Base-by-base conservation (phyloP, 129 eudicot genomes). In the Lonicera japonica region DNA sequence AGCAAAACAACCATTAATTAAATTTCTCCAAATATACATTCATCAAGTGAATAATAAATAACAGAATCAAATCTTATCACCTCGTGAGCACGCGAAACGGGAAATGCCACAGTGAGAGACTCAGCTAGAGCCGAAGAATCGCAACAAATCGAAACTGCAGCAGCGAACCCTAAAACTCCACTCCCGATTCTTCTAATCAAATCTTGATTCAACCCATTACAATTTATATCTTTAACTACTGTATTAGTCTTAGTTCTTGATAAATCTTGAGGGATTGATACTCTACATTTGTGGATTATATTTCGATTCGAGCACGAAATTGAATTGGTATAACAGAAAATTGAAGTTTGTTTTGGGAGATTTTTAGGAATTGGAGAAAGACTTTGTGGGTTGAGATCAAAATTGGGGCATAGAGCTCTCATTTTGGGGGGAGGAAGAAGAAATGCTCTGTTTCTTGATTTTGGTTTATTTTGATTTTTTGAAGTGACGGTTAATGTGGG, bases 31-130 rank as follows among this genome's bases (percentile, higher is more conserved):
- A n/a, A n/a, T n/a, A n/a, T n/a, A n/a, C n/a, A n/a, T n/a, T n/a
- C n/a, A n/a, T n/a, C n/a, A n/a, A n/a, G n/a, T n/a, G n/a, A n/a
- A 21, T 11, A 56, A 29, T 34, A 1, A 48, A 60, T 16, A 4
- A 50, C 58, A 23, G 15, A 15, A 25, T 17, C 15, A 7, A 64
- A 56, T 57, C n/a, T 16, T 51, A 61, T 47, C 64, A 87, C 98
- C 96, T 92, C 98, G 59, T 71, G 82, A 25, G 91, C 71, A 71
- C 80, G 96, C 66, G 96, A 92, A 78, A 85, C 95, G 20, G 98
- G 98, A 67, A 92, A 92, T 15, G 98, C 91, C 9, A 92, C 82
- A 0, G 95, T 92, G 54, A 92, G 58, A 72, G 98, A 87, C 66
- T 92, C 88, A 5, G 98, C 98, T 5, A 74, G 43, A 68, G 98